Percentiles rank a stretch among this genome's conserved stretches.
These are phyloP conservation scores for Hypoxylon sp. DNA, from an alignment of 2,329 filamentous ascomycete species.

Conservation along the genomic window DNA sequence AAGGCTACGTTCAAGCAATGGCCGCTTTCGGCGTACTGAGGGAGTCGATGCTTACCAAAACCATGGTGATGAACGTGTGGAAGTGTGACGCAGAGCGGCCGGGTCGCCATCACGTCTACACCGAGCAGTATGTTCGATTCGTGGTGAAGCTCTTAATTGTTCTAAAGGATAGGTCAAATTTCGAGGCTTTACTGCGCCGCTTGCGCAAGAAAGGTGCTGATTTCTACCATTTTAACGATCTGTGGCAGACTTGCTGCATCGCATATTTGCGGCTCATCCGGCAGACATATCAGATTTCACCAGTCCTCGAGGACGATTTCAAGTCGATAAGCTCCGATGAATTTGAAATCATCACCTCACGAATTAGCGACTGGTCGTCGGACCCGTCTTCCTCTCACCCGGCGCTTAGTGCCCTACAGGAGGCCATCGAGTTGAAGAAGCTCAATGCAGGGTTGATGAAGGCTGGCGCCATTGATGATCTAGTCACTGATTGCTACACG, in stretches of 20 bases:
- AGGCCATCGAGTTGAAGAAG: conserved; percentile 71
- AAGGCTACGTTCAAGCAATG: conserved; percentile 72
- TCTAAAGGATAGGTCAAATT: conserved; percentile 78
- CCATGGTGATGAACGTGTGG: conserved; percentile 95
- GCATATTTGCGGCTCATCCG: conserved; percentile 68
- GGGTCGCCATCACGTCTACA: conserved; percentile 92
- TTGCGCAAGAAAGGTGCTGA: conserved; percentile 86
- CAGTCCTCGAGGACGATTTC: conserved; percentile 66
- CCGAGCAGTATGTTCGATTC: conserved; percentile 85
- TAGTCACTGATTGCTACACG: conserved; percentile 92
- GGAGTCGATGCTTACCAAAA: conserved; percentile 86
- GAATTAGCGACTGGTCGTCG: conserved; percentile 68
- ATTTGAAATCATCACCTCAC: conserved; percentile 68
- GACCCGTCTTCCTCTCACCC: conserved; percentile 55
- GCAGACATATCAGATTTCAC: conserved; percentile 60
- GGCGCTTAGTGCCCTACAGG: conserved; percentile 68
- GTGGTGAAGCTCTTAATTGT: conserved; percentile 81
- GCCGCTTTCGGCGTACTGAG: conserved; percentile 84
- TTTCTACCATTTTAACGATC: conserved; percentile 72
- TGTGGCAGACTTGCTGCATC: conserved; percentile 70
- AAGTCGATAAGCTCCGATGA: conserved; percentile 67
- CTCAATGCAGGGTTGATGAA: conserved; percentile 93
- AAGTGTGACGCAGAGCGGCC: conserved; percentile 87
- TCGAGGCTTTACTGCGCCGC: conserved; percentile 83
- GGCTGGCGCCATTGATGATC: conserved; percentile 85